Conservation (phyloP, 2,329 filamentous ascomycete genomes). For the Elsinoe batatas region DNA sequence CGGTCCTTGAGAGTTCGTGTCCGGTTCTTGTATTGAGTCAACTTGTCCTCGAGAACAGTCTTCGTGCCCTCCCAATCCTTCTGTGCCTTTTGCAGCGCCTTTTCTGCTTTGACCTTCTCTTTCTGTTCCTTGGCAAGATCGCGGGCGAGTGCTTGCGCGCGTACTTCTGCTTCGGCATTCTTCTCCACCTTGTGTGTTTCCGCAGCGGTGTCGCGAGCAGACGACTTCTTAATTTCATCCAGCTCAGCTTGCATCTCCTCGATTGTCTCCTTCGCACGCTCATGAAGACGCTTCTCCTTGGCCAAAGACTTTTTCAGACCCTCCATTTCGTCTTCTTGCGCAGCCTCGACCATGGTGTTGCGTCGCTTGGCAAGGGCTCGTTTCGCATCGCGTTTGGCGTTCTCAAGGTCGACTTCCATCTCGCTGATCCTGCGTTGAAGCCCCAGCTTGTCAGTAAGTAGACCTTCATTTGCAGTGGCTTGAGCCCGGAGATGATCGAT, state of each 20-base stretch:
- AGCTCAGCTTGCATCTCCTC: slow-evolving; percentile 26
- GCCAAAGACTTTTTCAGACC: slow-evolving; percentile 38
- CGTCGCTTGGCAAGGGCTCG: slow-evolving; percentile 44
- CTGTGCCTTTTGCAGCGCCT: slow-evolving; percentile 45
- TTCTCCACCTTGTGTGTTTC: slow-evolving; percentile 34
- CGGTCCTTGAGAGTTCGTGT: slow-evolving; percentile 60
- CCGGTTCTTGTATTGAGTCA: slow-evolving; percentile 61
- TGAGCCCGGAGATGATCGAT: slow-evolving; percentile 53
- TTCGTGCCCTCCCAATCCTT: slow-evolving; percentile 53
- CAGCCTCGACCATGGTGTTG: slow-evolving; percentile 40
- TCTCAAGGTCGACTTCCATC: slow-evolving; percentile 71
- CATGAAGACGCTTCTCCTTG: slow-evolving; percentile 36
- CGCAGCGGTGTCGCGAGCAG: slow-evolving; percentile 24
- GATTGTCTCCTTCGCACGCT: slow-evolving; percentile 31
- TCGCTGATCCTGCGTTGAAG: slow-evolving; percentile 69
- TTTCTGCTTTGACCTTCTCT: slow-evolving; percentile 43
- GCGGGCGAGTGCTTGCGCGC: slow-evolving; percentile 39
- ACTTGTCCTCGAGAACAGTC: slow-evolving; percentile 57
- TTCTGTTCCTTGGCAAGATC: slow-evolving; percentile 43
- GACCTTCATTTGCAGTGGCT: slow-evolving; percentile 51
- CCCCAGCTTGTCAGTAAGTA: slow-evolving; percentile 68
- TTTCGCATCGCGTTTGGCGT: slow-evolving; percentile 62
- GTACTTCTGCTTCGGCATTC: slow-evolving; percentile 30
- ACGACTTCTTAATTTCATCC: slow-evolving; percentile 25
- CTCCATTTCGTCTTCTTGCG: slow-evolving; percentile 32